A percentile compares a stretch with the other conserved stretches of the same genome.
Conservation (phyloP, 2,329 filamentous ascomycete species). For the Beauveria sp. region DNA sequence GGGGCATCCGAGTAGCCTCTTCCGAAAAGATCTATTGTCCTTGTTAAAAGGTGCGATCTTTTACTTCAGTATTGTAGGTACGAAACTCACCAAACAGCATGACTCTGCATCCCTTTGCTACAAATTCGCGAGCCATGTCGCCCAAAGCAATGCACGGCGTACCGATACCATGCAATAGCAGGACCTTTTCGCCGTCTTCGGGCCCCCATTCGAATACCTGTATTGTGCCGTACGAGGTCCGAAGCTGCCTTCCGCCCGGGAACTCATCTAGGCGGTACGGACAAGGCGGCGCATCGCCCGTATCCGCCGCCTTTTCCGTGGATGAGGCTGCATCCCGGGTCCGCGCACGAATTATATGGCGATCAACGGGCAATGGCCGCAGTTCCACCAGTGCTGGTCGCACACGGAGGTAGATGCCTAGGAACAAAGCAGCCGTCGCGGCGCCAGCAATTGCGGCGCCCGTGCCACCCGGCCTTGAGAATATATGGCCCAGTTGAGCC, state of each 20-base stretch:
- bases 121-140: constrained; percentile 58
- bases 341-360: constrained; percentile 4
- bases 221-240: constrained; percentile 62
- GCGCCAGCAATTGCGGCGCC: background rate
- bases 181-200: constrained; percentile 58
- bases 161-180: constrained; percentile 74
- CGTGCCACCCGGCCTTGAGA: background rate
- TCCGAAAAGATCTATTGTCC: constrained; percentile 58
- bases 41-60: background rate
- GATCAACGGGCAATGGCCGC: background rate
- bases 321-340: background rate
- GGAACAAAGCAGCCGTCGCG: background rate
- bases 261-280: constrained; percentile 65
- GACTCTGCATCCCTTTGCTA: constrained; percentile 60
- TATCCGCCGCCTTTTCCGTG: background rate
- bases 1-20: constrained; percentile 71
- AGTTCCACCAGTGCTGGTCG: constrained; percentile 16
- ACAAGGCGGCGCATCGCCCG: constrained; percentile 23
- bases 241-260: constrained; percentile 61
- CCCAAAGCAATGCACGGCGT: constrained; percentile 67
- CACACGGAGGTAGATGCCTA: constrained; percentile 23
- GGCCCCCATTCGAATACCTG: constrained; percentile 78
- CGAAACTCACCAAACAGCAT: constrained; percentile 61
- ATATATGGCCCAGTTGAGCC: background rate
- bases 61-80: background rate